phyloP scores from a whole-genome alignment of 140 eudicot genomes.

The Oenanthe javanica region DNA sequence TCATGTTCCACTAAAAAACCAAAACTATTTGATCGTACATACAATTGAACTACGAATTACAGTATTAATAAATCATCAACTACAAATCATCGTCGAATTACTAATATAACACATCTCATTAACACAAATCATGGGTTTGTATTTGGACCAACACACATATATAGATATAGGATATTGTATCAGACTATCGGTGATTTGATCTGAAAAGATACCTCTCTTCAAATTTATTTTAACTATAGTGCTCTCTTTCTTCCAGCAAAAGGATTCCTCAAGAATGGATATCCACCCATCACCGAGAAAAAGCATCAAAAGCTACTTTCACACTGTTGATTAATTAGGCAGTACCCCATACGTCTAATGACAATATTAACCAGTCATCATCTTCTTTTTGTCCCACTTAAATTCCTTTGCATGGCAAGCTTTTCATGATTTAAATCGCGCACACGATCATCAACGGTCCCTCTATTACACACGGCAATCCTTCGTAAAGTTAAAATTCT shows the following conservation, averaged over 20 bases:
- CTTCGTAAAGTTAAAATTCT: constrained; percentile 25
- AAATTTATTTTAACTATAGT: neutral
- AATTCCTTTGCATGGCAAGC: constrained; percentile 20
- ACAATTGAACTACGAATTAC: neutral
- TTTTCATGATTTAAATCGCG: constrained; percentile 17
- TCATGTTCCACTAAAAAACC: neutral
- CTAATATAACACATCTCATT: neutral
- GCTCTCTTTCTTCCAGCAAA: constrained; percentile 32
- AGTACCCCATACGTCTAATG: constrained; percentile 9
- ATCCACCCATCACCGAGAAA: constrained; percentile 38
- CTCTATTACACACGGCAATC: constrained; percentile 10
- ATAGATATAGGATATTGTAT: neutral
- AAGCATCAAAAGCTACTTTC: constrained; percentile 20
- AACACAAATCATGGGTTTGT: neutral
- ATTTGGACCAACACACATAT: neutral
- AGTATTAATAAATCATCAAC: too few species aligned
- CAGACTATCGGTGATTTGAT: neutral
- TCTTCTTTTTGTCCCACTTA: neutral
- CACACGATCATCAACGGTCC: constrained; percentile 4
- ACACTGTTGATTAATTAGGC: constrained; percentile 22
- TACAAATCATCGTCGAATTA: neutral
- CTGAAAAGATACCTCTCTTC: neutral
- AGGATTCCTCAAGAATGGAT: constrained; percentile 41
- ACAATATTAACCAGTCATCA: neutral
- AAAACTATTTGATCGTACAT: neutral